Percentiles rank a stretch among this genome's conserved stretches.
Conservation (phyloP, 441 rosid species). For the Pelargonium myrrhifolium region DNA sequence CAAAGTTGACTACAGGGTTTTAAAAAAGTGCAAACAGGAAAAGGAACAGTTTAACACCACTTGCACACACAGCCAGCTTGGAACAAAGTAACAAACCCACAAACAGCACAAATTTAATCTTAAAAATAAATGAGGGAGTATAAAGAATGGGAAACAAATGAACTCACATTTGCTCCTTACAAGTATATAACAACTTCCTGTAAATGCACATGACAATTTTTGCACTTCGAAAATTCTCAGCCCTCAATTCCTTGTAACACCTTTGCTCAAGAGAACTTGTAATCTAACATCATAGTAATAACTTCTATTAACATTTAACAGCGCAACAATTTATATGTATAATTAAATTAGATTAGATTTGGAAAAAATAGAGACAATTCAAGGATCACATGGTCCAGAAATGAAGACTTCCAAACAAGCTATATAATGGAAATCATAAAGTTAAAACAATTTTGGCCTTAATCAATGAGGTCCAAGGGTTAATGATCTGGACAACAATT, state of each 20-base stretch:
- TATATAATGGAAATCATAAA: background rate
- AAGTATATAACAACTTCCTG: conserved; percentile 58
- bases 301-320: background rate
- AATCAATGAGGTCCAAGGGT: background rate
- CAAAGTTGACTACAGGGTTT: background rate
- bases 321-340: too few relatives aligned
- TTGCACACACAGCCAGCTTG: background rate
- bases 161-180: conserved; percentile 94
- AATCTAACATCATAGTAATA: conserved; percentile 35
- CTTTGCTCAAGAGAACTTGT: conserved; percentile 69
- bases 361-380: background rate
- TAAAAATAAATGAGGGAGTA: conserved; percentile 1
- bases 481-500: background rate
- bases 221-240: conserved; percentile 65
- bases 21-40: background rate
- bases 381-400: conserved; percentile 1
- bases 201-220: conserved; percentile 73
- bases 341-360: background rate
- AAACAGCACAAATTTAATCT: background rate
- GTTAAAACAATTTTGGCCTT: background rate
- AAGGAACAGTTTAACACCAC: background rate
- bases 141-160: background rate
- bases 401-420: background rate
- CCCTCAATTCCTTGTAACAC: conserved; percentile 81
- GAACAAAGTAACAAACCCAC: background rate